A percentile compares a stretch with the other conserved stretches of the same genome.
phyloP scores from a whole-genome alignment of 805 yeast species.

The Brettanomyces nanus region DNA sequence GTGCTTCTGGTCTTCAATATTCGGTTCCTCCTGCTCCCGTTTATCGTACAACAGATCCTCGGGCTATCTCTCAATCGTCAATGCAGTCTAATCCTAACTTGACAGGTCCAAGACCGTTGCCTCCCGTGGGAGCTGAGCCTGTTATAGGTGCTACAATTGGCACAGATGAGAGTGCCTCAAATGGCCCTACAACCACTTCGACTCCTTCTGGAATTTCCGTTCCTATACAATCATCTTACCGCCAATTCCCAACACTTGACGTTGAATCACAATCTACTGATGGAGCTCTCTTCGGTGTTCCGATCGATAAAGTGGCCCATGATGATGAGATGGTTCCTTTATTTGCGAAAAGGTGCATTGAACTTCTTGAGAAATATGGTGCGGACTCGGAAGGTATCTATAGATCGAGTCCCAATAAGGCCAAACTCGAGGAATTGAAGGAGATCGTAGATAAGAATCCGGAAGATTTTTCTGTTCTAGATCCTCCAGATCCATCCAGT shows the following conservation, averaged over 20 bases:
- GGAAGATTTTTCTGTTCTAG: slow-evolving; percentile 41
- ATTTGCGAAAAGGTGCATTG: slow-evolving; percentile 81
- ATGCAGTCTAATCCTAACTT: background rate
- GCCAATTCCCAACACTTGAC: background rate
- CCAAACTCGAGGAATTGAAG: slow-evolving; percentile 64
- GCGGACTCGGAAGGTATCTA: slow-evolving; percentile 83
- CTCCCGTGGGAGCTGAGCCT: slow-evolving; percentile 2
- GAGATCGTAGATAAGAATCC: slow-evolving; percentile 72
- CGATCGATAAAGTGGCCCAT: slow-evolving; percentile 70
- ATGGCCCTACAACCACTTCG: background rate
- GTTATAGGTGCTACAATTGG: background rate
- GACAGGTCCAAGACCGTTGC: slow-evolving; percentile 17
- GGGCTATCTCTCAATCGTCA: slow-evolving; percentile 6
- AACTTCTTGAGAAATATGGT: slow-evolving; percentile 80
- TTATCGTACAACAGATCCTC: slow-evolving; percentile 23
- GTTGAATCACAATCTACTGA: background rate
- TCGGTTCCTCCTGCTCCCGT: slow-evolving; percentile 6
- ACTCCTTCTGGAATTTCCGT: background rate
- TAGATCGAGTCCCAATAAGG: slow-evolving; percentile 71
- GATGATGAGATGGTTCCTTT: slow-evolving; percentile 92
- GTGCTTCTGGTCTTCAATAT: slow-evolving; percentile 1
- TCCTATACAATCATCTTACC: too few relatives aligned
- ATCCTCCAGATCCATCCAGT: slow-evolving; percentile 46
- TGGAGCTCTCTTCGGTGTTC: slow-evolving; percentile 61
- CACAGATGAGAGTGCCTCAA: background rate